Base-by-base conservation (phyloP, 202 grass and related monocot species). In the Bolboschoenoplectus hybrid region DNA sequence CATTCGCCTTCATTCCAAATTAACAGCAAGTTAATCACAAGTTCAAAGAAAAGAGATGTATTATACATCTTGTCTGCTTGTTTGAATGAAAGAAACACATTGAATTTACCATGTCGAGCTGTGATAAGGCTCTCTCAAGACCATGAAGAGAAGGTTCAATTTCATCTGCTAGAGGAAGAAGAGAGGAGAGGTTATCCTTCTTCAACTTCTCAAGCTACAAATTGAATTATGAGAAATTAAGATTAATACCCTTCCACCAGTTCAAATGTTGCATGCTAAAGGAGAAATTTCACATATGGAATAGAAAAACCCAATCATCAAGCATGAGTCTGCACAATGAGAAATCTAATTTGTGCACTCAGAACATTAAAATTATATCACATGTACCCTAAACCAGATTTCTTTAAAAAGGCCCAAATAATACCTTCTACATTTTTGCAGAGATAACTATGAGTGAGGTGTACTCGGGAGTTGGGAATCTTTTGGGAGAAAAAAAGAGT, bases 171-270 rank as follows among this genome's bases (percentile, higher is more conserved):
- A 89, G 83, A 17, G 93, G 92, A 89, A 92, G 83, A 87, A 94
- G 88, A 64, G 88, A 88, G 79, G 93, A 94, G 55, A 89, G 49
- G 82, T 93, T 92, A 77, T 97, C 97, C 87, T 86, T 86, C 86
- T 88, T 94, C 82, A 97, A 73, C 87, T 81, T 97, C 84, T 94
- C 92, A 58, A 99, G 77, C 97, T 99, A 91, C 91, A 91, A 67
- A 85, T 82, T 53, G 82, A 86, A 92, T 67, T 38, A 88, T 80
- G 35, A 20, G 13, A 60, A 80, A 80, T 80, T 60, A 80, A 80
- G 75, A 80, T 79, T 39, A 79, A 58, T 80, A 41, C 7, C 53
- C 36, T 43, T 60, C 6, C 75, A 58, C 35, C 3, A 7, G 20
- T 79, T 56, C 7, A 79, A 38, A 58, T 58, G 12, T 79, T 57